phyloP scores from a whole-genome alignment of 495 filamentous ascomycete genomes.

The Trichoderma orchidacearum region DNA sequence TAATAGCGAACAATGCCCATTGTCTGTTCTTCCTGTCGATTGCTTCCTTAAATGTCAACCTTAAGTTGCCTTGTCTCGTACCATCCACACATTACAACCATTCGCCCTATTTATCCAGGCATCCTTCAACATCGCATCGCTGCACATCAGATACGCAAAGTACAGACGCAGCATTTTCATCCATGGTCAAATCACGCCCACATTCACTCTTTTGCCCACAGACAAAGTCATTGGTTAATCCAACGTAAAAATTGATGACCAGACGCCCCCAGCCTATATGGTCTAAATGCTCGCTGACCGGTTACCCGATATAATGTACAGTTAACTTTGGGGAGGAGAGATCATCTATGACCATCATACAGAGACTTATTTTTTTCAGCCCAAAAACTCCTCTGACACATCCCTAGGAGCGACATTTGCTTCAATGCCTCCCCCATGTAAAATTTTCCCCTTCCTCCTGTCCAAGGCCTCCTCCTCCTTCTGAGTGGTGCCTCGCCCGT shows the following conservation, averaged over 20 bases:
- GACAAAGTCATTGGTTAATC: neutral
- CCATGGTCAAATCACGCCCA: neutral
- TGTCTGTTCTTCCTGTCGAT: too few relatives aligned
- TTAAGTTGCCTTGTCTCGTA: too few relatives aligned
- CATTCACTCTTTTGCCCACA: neutral
- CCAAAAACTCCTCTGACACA: neutral
- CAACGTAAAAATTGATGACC: constrained; percentile 3
- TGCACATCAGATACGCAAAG: neutral
- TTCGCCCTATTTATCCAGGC: too few relatives aligned
- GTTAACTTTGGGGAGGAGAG: constrained; percentile 3
- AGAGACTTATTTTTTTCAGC: neutral
- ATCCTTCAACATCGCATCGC: too few relatives aligned
- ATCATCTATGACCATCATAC: neutral
- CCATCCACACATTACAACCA: too few relatives aligned
- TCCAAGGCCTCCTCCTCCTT: neutral
- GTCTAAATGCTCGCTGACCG: constrained; percentile 3
- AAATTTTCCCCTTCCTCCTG: neutral
- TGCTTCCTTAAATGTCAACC: neutral
- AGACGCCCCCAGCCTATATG: constrained; percentile 3
- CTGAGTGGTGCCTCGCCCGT: neutral
- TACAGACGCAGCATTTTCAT: neutral
- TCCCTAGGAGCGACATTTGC: neutral
- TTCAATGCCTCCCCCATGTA: neutral
- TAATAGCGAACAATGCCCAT: too few relatives aligned
- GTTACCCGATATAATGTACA: constrained; percentile 4